These are phyloP conservation scores for Phalaenopsis equestris DNA, from an alignment of 106 monocot genomes.

Conservation along the genomic window DNA sequence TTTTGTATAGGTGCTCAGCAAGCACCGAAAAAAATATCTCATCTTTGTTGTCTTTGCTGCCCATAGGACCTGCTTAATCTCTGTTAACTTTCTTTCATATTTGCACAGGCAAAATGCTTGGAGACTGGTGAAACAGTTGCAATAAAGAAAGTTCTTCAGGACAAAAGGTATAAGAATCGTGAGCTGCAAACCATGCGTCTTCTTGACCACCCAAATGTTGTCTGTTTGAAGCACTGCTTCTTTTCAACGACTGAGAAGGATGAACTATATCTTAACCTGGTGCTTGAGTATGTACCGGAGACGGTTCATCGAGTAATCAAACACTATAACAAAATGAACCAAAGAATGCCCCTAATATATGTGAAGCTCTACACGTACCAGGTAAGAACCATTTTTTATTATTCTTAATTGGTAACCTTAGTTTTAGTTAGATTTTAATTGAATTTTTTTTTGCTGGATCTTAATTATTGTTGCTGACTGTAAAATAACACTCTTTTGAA, in stretches of 20 bases:
- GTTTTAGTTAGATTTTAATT: no score
- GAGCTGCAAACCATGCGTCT: constrained; percentile 31
- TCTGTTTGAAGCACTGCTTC: constrained; percentile 49
- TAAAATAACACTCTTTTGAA: no score
- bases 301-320: constrained; percentile 49
- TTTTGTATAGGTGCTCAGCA: neutral
- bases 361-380: constrained; percentile 53
- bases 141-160: constrained; percentile 32
- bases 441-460: no score
- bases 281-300: constrained; percentile 33
- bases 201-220: constrained; percentile 56
- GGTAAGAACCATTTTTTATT: constrained; percentile 11
- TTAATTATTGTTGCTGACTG: no score
- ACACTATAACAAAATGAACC: constrained; percentile 53
- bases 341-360: constrained; percentile 36
- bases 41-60: neutral
- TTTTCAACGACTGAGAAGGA: constrained; percentile 63
- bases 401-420: no score
- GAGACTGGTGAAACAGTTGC: constrained; percentile 28
- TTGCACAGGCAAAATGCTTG: constrained; percentile 24
- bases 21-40: no score
- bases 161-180: constrained; percentile 26
- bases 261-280: constrained; percentile 52
- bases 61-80: neutral
- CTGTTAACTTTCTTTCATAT: neutral